phyloP scores from a whole-genome alignment of 164 flowering plant species.

The Buxus sempervirens region DNA sequence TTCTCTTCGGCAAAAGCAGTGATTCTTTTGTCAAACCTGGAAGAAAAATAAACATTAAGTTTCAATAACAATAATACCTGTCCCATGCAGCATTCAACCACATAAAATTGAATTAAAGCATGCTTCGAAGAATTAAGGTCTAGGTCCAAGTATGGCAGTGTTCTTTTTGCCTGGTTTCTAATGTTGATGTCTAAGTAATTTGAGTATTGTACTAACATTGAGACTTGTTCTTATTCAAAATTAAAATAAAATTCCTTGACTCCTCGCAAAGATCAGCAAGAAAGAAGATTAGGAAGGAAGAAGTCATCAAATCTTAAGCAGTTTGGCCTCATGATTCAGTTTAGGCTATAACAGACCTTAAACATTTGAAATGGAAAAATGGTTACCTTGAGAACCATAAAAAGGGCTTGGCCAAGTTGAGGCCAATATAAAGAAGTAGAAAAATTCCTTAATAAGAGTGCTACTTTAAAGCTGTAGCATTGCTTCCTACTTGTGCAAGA shows the following conservation, averaged over 20 bases:
- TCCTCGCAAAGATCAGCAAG: background rate
- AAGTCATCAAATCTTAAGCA: background rate
- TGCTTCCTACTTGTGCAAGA: background rate
- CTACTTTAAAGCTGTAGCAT: no score
- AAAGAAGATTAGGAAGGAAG: background rate
- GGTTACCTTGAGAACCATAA: background rate
- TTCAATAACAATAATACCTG: conserved; percentile 1
- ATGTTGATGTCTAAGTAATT: background rate
- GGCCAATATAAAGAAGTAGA: background rate
- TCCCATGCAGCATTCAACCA: background rate
- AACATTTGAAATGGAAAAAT: background rate
- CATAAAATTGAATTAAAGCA: background rate
- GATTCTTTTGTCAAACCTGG: conserved; percentile 92
- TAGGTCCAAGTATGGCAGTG: background rate
- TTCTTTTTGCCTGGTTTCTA: background rate
- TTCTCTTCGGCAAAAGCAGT: conserved; percentile 75
- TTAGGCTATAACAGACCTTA: background rate
- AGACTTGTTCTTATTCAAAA: background rate
- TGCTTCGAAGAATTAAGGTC: background rate
- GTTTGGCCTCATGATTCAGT: background rate
- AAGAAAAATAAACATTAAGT: conserved; percentile 7
- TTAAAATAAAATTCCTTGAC: background rate
- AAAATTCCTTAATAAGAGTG: background rate
- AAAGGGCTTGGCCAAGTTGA: no score
- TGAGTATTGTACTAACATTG: background rate